These are phyloP conservation scores for Monosporascus ibericus DNA, from an alignment of 2,329 filamentous ascomycete species.

Conservation along the genomic window DNA sequence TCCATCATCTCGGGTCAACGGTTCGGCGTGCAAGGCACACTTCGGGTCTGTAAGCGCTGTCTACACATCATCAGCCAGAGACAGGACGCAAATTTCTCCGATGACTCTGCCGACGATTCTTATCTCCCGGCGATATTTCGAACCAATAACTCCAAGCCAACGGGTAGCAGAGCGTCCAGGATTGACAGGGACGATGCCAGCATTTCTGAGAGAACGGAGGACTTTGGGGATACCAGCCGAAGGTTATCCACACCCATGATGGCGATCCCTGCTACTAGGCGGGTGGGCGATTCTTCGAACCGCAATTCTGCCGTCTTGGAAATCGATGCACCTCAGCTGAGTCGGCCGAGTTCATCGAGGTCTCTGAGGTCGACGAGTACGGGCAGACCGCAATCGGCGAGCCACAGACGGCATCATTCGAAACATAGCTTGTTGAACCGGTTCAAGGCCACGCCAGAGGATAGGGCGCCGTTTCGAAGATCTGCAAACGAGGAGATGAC, in stretches of 20 bases:
- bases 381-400: slow-evolving; percentile 67
- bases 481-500: slow-evolving; percentile 59
- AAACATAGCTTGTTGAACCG: slow-evolving; percentile 77
- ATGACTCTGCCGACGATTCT: slow-evolving; percentile 74
- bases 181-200: slow-evolving; percentile 33
- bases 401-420: slow-evolving; percentile 81
- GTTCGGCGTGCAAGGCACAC: slow-evolving; percentile 78
- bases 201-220: slow-evolving; percentile 36
- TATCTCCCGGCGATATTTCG: slow-evolving; percentile 61
- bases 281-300: slow-evolving; percentile 69
- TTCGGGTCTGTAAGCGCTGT: slow-evolving; percentile 90
- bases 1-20: slow-evolving; percentile 80
- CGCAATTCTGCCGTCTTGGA: slow-evolving; percentile 85
- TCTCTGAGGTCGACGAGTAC: slow-evolving; percentile 71
- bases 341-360: slow-evolving; percentile 87
- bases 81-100: slow-evolving; percentile 79
- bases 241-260: slow-evolving; percentile 64
- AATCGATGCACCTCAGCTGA: slow-evolving; percentile 76
- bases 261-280: slow-evolving; percentile 60
- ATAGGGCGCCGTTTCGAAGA: slow-evolving; percentile 83
- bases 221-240: slow-evolving; percentile 40
- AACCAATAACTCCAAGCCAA: slow-evolving; percentile 41
- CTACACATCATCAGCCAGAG: slow-evolving; percentile 85
- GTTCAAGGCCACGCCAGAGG: slow-evolving; percentile 65
- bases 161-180: slow-evolving; percentile 28